phyloP scores from a whole-genome alignment of 2,329 filamentous ascomycete species.

The Delphinella strobiligena region DNA sequence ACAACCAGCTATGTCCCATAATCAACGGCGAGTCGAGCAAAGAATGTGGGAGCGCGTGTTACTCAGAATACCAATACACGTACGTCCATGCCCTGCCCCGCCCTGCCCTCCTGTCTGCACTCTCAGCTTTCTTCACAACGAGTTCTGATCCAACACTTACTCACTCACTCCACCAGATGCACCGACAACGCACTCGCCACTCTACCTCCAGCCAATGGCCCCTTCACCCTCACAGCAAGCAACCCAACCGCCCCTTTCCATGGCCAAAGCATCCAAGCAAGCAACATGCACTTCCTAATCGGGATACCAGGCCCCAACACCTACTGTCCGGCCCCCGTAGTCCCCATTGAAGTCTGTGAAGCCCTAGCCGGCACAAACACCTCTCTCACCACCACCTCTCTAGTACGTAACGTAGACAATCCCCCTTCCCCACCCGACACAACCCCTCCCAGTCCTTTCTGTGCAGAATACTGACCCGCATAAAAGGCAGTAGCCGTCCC shows the following conservation, averaged over 20 bases:
- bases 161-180: too few species aligned
- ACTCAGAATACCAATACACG: conserved; percentile 8
- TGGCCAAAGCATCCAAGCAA: conserved; percentile 10
- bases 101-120: neutral
- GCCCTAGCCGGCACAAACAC: too few species aligned
- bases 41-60: conserved; percentile 9
- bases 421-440: neutral
- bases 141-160: too few species aligned
- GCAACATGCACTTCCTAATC: conserved; percentile 11
- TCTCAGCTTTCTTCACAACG: too few species aligned
- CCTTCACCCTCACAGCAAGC: conserved; percentile 11
- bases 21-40: conserved; percentile 9
- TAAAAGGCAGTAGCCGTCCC: conserved; percentile 12
- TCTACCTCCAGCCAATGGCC: conserved; percentile 2
- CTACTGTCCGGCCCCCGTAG: conserved; percentile 11
- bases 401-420: conserved; percentile 9
- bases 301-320: conserved; percentile 6
- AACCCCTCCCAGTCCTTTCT: neutral
- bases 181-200: neutral
- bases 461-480: conserved; percentile 6
- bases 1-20: conserved; percentile 9
- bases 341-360: too few species aligned
- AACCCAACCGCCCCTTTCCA: conserved; percentile 9
- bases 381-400: conserved; percentile 7
- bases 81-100: neutral